phyloP scores from a whole-genome alignment of 2,329 filamentous ascomycete genomes.

The Fusarium cyanostomum region DNA sequence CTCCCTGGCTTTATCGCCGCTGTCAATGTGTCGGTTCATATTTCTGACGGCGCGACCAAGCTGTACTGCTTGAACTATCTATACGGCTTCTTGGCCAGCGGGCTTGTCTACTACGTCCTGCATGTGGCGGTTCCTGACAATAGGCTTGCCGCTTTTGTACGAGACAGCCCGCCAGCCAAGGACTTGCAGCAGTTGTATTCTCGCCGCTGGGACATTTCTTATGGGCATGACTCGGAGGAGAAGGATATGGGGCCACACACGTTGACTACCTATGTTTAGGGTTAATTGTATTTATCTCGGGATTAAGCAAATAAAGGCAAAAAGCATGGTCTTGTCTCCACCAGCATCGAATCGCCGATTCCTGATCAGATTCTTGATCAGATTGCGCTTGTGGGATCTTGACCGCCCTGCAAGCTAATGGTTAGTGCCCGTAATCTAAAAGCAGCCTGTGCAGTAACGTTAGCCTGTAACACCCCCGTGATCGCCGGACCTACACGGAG shows the following conservation, averaged over 20 bases:
- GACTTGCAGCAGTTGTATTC: constrained; percentile 44
- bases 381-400: too few species aligned
- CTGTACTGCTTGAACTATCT: constrained; percentile 53
- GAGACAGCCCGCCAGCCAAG: constrained; percentile 30
- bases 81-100: constrained; percentile 51
- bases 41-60: constrained; percentile 51
- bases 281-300: neutral
- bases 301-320: too few species aligned
- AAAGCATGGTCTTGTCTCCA: too few species aligned
- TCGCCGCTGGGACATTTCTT: constrained; percentile 47
- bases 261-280: constrained; percentile 20
- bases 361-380: too few species aligned
- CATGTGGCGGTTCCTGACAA: constrained; percentile 45
- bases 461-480: neutral
- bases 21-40: constrained; percentile 46
- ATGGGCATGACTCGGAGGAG: constrained; percentile 23
- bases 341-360: too few species aligned
- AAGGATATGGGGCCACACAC: constrained; percentile 18
- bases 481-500: neutral
- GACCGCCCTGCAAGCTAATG: too few species aligned
- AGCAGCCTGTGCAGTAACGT: too few species aligned
- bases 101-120: constrained; percentile 44
- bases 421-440: neutral
- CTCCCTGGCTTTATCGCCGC: constrained; percentile 56
- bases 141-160: constrained; percentile 45